These are phyloP conservation scores for Cinnamomum micranthum DNA, from an alignment of 164 flowering plant genomes.

Conservation along the genomic window DNA sequence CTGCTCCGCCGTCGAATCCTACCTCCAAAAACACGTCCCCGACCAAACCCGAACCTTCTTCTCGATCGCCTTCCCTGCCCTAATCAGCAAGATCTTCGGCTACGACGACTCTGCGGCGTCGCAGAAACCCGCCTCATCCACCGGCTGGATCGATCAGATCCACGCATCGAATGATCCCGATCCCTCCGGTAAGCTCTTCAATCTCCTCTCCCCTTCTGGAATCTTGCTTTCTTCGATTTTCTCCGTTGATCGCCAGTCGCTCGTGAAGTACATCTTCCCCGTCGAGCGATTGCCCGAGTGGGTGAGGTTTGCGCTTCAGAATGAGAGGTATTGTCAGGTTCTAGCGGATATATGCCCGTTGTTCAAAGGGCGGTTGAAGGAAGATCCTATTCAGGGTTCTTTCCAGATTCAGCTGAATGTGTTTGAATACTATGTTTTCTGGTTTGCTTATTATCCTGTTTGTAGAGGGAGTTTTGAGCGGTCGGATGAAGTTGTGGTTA, in stretches of 20 bases:
- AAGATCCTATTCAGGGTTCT: conserved; percentile 37
- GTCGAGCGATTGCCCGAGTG: conserved; percentile 77
- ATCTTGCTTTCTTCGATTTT: conserved; percentile 44
- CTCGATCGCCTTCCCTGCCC: conserved; percentile 68
- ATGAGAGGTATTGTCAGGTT: conserved; percentile 23
- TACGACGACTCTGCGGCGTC: conserved; percentile 40
- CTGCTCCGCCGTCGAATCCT: conserved; percentile 53
- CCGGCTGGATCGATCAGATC: conserved; percentile 63
- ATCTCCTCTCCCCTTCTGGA: conserved; percentile 64
- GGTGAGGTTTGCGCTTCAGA: conserved; percentile 51
- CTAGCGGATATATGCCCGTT: conserved; percentile 56
- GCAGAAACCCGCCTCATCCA: conserved; percentile 10
- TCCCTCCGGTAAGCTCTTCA: conserved; percentile 30
- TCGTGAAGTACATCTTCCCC: conserved; percentile 79
- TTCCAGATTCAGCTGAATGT: conserved; percentile 68
- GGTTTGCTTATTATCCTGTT: conserved; percentile 91
- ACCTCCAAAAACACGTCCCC: conserved; percentile 50
- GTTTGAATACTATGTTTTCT: conserved; percentile 79
- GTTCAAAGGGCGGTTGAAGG: conserved; percentile 49
- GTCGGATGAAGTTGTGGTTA: conserved; percentile 15
- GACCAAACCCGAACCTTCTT: conserved; percentile 78
- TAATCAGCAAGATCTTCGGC: conserved; percentile 72
- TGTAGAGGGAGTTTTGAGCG: conserved; percentile 53
- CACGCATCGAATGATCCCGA: conserved; percentile 33
- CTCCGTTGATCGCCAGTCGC: conserved; percentile 52